Base-by-base conservation (phyloP, 345 rosid genomes). In the Leavenworthia alabamica region DNA sequence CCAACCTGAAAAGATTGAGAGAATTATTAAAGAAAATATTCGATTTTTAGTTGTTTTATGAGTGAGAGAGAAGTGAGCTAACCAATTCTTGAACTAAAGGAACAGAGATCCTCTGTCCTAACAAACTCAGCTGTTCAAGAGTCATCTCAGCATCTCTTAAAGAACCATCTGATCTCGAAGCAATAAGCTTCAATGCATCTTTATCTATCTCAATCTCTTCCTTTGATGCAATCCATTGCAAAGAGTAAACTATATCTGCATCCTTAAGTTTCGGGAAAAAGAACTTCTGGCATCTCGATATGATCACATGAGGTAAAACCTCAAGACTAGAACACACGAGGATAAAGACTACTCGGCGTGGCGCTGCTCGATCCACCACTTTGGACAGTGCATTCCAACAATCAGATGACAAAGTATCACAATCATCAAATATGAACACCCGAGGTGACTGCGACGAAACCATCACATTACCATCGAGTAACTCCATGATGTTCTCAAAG, bases 61-160 rank as follows among this genome's bases (percentile, higher is more conserved):
- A 0, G 29, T 29, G 68, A 52, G 13, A 42, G 4, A 27, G 26
- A 20, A 2, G 20, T 10, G 48, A 63, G 62, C 84, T 68, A 51
- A 94, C 97, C 89, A 94, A 71, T 74, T 94, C 97, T 72, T 94
- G 99, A 76, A 94, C 97, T 57, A 94, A 75, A 59, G 79, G 77
- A 53, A 87, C 84, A 33, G 89, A 88, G 73, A 94, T 88, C 71
- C 78, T 82, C 71, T 81, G 90, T 71, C 99, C 99, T 20, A 94
- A 85, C 71, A 94, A 80, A 74, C 91, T 84, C 24, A 94, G 78
- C 61, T 94, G 99, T 71, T 94, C 97, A 46, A 94, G 85, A 60
- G 99, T 94, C 97, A 94, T 94, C 74, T 84, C 88, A 12, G 97
- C 96, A 82, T 94, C 97, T 77, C 97, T 81, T 69, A 94, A 73